phyloP scores from a whole-genome alignment of 169 alveolate genomes.

The Perkinsus chesapeaki region DNA sequence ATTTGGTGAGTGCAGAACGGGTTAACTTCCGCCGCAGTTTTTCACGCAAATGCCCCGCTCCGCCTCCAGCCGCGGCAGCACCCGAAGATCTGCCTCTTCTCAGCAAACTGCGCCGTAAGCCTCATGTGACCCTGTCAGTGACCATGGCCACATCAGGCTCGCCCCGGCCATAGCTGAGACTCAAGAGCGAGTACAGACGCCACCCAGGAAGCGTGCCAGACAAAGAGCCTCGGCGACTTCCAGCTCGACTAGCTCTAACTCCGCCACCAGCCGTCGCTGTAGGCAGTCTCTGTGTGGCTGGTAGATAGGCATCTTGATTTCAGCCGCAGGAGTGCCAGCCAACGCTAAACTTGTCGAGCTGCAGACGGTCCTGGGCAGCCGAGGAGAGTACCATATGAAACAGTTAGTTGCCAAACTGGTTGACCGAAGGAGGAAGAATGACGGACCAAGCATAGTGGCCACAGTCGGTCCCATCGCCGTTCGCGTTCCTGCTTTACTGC shows the following conservation, averaged over 20 bases:
- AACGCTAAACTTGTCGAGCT: background rate
- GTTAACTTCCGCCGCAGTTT: no score
- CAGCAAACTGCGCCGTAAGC: no score
- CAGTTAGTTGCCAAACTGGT: background rate
- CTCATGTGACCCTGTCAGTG: background rate
- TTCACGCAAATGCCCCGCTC: no score
- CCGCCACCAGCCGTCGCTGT: background rate
- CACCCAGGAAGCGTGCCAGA: background rate
- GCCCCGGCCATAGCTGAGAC: background rate
- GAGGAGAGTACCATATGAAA: background rate
- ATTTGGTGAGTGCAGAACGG: no score
- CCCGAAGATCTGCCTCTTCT: no score
- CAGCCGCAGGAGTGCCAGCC: background rate
- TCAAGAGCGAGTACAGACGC: background rate
- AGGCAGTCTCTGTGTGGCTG: background rate
- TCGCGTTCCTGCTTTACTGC: background rate
- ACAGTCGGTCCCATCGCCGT: background rate
- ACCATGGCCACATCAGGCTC: background rate
- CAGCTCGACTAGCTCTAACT: background rate
- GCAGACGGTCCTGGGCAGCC: background rate
- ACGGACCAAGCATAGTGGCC: background rate
- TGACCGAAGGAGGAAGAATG: background rate
- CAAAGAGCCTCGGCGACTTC: background rate
- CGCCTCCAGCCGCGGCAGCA: no score
- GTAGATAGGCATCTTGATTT: background rate